Percentiles rank a stretch among this genome's conserved stretches.
Evolutionary conservation across 352 stramenopile genomes (phyloP).

Genomic region (Phytophthora uliginosa): DNA sequence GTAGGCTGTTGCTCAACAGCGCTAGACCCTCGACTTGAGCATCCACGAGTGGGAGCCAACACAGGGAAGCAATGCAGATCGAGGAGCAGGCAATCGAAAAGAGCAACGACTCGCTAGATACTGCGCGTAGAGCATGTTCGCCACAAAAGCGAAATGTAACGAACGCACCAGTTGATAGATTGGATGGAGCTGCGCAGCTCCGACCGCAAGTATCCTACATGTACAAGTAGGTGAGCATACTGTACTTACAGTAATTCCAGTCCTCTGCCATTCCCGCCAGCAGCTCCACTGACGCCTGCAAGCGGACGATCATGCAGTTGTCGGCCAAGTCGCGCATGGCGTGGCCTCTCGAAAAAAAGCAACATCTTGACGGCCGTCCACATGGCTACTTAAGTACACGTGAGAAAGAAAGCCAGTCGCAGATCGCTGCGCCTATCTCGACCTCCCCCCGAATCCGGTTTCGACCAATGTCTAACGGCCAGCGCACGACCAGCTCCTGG

Average conservation of each 20-base stretch:
- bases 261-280: not conserved
- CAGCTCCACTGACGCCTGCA: not conserved
- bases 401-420: not conserved
- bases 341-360: slow-evolving; percentile 1
- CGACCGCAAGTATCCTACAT: too few relatives aligned
- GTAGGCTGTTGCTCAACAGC: too few relatives aligned
- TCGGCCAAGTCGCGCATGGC: not conserved
- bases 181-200: not conserved
- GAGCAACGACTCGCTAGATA: too few relatives aligned
- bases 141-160: not conserved
- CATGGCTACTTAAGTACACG: slow-evolving; percentile 35
- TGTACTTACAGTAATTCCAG: too few relatives aligned
- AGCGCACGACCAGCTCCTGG: slow-evolving; percentile 14
- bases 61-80: too few relatives aligned
- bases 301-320: slow-evolving; percentile 24
- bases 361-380: not conserved
- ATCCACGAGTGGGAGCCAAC: too few relatives aligned
- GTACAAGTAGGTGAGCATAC: too few relatives aligned
- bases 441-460: slow-evolving; percentile 20
- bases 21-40: too few relatives aligned
- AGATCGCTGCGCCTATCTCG: slow-evolving; percentile 18
- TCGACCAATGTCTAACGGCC: slow-evolving; percentile 32
- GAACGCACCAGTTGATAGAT: not conserved
- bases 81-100: too few relatives aligned
- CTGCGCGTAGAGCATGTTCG: too few relatives aligned